Evolutionary conservation across 2,329 filamentous ascomycete species (phyloP), one percentile per base, ranked within the genome.

Genomic region (Epichloe hybrida): DNA sequence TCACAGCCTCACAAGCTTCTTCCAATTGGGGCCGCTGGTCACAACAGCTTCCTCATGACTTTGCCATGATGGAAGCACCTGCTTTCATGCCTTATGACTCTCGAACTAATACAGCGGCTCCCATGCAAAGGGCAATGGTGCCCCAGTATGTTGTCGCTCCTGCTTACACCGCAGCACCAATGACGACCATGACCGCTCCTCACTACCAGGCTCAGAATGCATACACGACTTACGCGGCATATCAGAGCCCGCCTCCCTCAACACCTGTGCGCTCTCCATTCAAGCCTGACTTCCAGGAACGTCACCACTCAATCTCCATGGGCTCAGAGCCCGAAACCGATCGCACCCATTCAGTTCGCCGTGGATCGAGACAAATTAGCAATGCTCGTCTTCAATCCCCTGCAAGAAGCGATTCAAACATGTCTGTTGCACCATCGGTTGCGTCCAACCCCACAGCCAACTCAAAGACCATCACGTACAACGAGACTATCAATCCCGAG

Each of bases 11-110:
- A 59, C 62, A 70, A 50, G 64, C 71, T 45, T 59, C 68, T 56
- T 66, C 71, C 49, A 68, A 65, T 65, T 82, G 79, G 79, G 72
- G 69, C 58, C 75, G 75, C 57, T 80, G 76, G 73, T 65, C 71
- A 56, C 64, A 73, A 53, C 75, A 77, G 41, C 70, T 76, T 43
- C 66, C 64, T 13, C 58, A 63, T 46, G 72, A 74, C 38, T 78
- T 75, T 57, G 54, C 61, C 53, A 69, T 76, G 62, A 72, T 79
- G 68, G 72, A 74, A 46, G 58, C 67, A 27, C 65, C 69, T n/a
- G 60, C 64, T 23, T 66, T 77, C 56, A 65, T 79, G 56, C 66
- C 69, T 7, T 80, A 76, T 62, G 72, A 77, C 58, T 66, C 71
- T 8, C 69, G 72, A 54, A 54, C 65, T 11, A 58, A 64, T 44